Percentiles rank a stretch among this genome's conserved stretches.
These are phyloP conservation scores for Hyaloscypha variabilis DNA, from an alignment of 495 filamentous ascomycete species.

Conservation along the genomic window DNA sequence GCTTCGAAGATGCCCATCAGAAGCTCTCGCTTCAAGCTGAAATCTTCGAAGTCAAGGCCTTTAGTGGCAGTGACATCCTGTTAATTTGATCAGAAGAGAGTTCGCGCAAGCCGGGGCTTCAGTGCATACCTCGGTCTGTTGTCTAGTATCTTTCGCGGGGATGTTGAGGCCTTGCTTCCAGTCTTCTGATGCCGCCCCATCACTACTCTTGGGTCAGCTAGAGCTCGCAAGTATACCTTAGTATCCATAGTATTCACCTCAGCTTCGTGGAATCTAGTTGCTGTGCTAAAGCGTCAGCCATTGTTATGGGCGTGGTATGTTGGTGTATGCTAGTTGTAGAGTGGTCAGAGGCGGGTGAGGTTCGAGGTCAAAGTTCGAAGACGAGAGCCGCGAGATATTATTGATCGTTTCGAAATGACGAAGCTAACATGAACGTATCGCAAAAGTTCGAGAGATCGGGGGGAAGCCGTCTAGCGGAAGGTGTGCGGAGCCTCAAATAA, in stretches of 20 bases:
- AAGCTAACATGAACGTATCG: slow-evolving; percentile 12
- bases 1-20: slow-evolving; percentile 99
- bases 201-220: slow-evolving; percentile 29
- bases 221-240: slow-evolving; percentile 13
- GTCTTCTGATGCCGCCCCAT: slow-evolving; percentile 60
- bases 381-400: neutral
- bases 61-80: slow-evolving; percentile 98
- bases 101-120: slow-evolving; percentile 15
- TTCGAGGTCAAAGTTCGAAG: neutral
- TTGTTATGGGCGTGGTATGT: slow-evolving; percentile 19
- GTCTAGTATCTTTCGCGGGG: slow-evolving; percentile 81
- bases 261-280: slow-evolving; percentile 74
- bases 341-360: slow-evolving; percentile 3
- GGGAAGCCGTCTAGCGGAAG: slow-evolving; percentile 6
- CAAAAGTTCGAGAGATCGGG: neutral
- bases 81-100: slow-evolving; percentile 27
- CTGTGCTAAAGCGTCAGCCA: slow-evolving; percentile 56
- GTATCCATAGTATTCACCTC: slow-evolving; percentile 33
- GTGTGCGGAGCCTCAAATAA: slow-evolving; percentile 10
- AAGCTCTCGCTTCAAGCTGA: slow-evolving; percentile 88
- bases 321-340: neutral
- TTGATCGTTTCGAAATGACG: neutral
- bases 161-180: slow-evolving; percentile 81
- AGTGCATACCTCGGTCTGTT: slow-evolving; percentile 82
- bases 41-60: slow-evolving; percentile 96